Conservation (phyloP, 805 yeast species). For the Barnettozyma siamensis region DNA sequence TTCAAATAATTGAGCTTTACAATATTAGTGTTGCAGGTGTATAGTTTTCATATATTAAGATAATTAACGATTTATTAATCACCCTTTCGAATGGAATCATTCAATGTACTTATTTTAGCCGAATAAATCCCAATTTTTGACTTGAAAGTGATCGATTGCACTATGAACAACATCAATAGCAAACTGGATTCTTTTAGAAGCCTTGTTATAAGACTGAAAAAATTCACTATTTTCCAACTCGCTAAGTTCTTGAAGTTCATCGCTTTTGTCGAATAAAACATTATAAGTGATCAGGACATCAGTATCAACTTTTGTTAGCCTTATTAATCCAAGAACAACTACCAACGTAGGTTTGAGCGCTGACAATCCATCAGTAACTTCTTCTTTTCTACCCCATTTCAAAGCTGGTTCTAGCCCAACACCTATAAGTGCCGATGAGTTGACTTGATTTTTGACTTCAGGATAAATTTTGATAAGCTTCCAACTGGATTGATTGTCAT, state of each 20-base stretch:
- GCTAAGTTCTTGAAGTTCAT: slow-evolving; percentile 24
- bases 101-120: slow-evolving; percentile 27
- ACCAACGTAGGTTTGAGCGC: slow-evolving; percentile 34
- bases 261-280: slow-evolving; percentile 40
- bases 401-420: slow-evolving; percentile 38
- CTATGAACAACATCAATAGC: slow-evolving; percentile 24
- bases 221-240: slow-evolving; percentile 1
- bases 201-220: slow-evolving; percentile 14
- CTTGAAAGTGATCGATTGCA: slow-evolving; percentile 27
- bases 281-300: slow-evolving; percentile 60
- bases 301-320: slow-evolving; percentile 46
- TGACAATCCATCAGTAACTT: slow-evolving; percentile 9
- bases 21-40: too few relatives aligned
- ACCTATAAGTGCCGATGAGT: slow-evolving; percentile 21
- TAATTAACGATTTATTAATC: too few relatives aligned
- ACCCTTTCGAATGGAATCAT: too few relatives aligned
- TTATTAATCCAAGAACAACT: slow-evolving; percentile 50
- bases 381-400: slow-evolving; percentile 45
- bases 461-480: slow-evolving; percentile 18
- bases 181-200: slow-evolving; percentile 25
- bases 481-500: slow-evolving; percentile 31
- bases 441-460: slow-evolving; percentile 1
- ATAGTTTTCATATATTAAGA: too few relatives aligned
- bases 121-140: slow-evolving; percentile 45
- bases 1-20: too few relatives aligned